A percentile compares a stretch with the other conserved stretches of the same genome.
Conservation (phyloP, 2,329 filamentous ascomycete genomes). For the Moelleriella libera region DNA sequence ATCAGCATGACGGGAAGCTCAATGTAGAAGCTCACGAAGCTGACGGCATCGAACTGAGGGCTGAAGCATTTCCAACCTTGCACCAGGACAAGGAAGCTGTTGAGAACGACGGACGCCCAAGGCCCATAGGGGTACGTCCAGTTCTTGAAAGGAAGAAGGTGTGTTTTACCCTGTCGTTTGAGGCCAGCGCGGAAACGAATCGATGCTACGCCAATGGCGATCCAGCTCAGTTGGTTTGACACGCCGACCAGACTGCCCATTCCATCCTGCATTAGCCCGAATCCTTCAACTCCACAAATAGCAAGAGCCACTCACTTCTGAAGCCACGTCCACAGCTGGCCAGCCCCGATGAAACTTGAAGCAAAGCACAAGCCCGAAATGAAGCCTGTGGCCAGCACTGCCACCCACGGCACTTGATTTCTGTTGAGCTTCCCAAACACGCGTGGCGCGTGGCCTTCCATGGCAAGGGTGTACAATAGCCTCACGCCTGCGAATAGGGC, state of each 20-base stretch:
- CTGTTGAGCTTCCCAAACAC: constrained; percentile 29
- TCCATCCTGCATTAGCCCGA: neutral
- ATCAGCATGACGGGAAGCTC: constrained; percentile 47
- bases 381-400: constrained; percentile 33
- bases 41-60: constrained; percentile 39
- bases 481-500: constrained; percentile 20
- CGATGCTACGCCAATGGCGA: constrained; percentile 48
- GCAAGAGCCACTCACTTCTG: constrained; percentile 34
- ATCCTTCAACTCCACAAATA: neutral
- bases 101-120: constrained; percentile 39
- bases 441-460: constrained; percentile 36
- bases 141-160: constrained; percentile 48
- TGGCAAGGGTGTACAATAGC: constrained; percentile 20
- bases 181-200: constrained; percentile 50
- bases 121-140: constrained; percentile 53
- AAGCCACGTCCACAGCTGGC: constrained; percentile 51
- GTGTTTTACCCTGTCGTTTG: constrained; percentile 41
- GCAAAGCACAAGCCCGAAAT: constrained; percentile 50
- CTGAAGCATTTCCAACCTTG: constrained; percentile 52
- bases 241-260: constrained; percentile 42
- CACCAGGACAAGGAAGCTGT: constrained; percentile 44
- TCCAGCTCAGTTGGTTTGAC: constrained; percentile 54
- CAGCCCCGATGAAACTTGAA: constrained; percentile 50
- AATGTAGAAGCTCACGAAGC: constrained; percentile 51
- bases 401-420: constrained; percentile 22